Percentiles rank a stretch among this genome's conserved stretches.
Evolutionary conservation across 139 green algal genomes (phyloP).

Genomic region (Pleodorina starrii): DNA sequence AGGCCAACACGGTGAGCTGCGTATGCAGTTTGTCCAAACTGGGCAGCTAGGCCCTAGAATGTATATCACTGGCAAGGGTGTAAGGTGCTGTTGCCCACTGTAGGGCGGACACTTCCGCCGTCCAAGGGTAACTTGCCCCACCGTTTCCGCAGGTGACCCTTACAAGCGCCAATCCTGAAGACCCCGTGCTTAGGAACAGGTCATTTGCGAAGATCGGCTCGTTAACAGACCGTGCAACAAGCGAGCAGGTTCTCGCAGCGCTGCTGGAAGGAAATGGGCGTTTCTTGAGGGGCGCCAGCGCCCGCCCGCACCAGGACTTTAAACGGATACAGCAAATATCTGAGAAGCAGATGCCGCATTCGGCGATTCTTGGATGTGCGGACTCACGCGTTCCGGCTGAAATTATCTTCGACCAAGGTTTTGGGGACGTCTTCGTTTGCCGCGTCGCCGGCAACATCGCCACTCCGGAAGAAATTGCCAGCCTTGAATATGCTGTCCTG

Average conservation of each 20-base stretch:
- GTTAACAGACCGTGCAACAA: conserved; percentile 12
- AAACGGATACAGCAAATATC: conserved; percentile 14
- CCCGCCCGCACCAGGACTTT: conserved; percentile 56
- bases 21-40: no score
- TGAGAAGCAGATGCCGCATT: conserved; percentile 45
- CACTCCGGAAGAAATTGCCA: conserved; percentile 49
- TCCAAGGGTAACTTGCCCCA: no score
- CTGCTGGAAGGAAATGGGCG: conserved; percentile 52
- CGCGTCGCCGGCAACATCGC: conserved; percentile 59
- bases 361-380: conserved; percentile 54
- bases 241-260: conserved; percentile 32
- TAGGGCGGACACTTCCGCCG: no score
- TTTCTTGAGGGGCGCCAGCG: conserved; percentile 34
- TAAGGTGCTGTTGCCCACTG: no score
- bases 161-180: no score
- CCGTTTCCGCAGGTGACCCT: background rate
- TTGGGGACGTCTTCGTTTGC: conserved; percentile 61
- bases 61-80: no score
- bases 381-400: conserved; percentile 56
- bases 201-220: background rate
- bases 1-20: conserved; percentile 29
- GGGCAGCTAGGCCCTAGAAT: no score
- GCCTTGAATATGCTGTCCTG: conserved; percentile 57
- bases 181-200: no score
- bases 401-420: conserved; percentile 60